Evolutionary conservation across 2,329 filamentous ascomycete genomes (phyloP), one percentile per base, ranked within the genome.

Genomic region (Ascocoryne sarcoides): DNA sequence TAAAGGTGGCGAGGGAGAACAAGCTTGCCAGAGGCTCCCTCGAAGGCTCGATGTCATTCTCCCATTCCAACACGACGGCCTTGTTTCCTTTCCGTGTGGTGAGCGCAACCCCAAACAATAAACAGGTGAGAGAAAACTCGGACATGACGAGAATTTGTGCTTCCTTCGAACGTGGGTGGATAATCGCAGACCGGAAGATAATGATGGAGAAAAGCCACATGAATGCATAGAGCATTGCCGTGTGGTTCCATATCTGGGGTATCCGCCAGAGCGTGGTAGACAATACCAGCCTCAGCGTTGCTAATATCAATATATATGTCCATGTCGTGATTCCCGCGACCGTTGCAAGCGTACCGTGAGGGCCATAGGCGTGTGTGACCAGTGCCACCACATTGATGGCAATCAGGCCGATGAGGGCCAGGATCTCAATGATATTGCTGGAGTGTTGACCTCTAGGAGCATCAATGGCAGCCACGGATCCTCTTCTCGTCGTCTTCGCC

Each of bases 41-140:
- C 3, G 89, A 90, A 15, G 92, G 92, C 56, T 90, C 78, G 37
- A 98, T 76, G 21, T 82, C 83, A 45, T 84, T 86, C 62, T 95
- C 89, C 69, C 89, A 89, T 62, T 95, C 87, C 55, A 96, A 62
- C 33, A 89, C 64, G 10, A 98, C 84, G 3, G 83, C 79, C 62
- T 87, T 92, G 62, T 96, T 96, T 32, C 92, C 92, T 65, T 88
- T 92, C 49, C 92, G 79, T 46, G 87, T 93, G 37, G 80, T 84
- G 42, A 93, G 63, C 32, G 86, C 78, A 58, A 95, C 80, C 33
- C 75, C 61, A 39, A 88, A 79, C 10, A 98, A 72, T 10, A 94
- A 59, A 0, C 82, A 81, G 4, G 75, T 77, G 44, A 96, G 66
- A 1, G 69, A 67, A 56, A 96, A 96, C 54, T 93, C 79, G 44